Percentiles rank a stretch among this genome's conserved stretches.
Conservation (phyloP, 2,329 filamentous ascomycete species). For the Monilinia polystroma region DNA sequence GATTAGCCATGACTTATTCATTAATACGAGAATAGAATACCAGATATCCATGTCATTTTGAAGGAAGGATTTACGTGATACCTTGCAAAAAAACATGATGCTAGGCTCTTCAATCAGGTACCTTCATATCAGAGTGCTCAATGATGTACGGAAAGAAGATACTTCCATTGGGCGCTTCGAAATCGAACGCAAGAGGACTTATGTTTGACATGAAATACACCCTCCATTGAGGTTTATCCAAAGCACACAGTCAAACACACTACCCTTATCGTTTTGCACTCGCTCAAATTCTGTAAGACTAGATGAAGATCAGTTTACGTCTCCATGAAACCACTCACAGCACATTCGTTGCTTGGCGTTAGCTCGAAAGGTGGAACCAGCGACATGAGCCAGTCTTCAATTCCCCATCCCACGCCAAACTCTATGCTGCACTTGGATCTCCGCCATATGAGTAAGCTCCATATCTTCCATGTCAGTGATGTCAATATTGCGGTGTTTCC, state of each 20-base stretch:
- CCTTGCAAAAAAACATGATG: background rate
- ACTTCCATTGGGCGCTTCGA: background rate
- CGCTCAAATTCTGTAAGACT: background rate
- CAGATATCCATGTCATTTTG: background rate
- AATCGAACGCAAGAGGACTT: background rate
- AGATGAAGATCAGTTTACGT: too few species aligned
- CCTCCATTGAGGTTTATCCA: too few species aligned
- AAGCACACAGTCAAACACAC: background rate
- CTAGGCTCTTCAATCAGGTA: rapidly evolving
- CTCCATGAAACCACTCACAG: background rate
- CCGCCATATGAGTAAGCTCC: background rate
- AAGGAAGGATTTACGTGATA: background rate
- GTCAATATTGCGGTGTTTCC: background rate
- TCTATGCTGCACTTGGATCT: background rate
- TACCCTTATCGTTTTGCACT: background rate
- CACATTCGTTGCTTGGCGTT: background rate
- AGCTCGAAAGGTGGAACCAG: background rate
- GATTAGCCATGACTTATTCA: background rate
- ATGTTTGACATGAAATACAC: too few species aligned
- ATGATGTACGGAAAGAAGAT: background rate
- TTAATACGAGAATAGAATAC: background rate
- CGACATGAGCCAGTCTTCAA: background rate
- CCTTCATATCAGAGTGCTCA: too few species aligned
- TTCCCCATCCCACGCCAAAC: background rate
- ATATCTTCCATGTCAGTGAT: background rate